phyloP scores from a whole-genome alignment of 352 stramenopile species.

The Phytophthora crassamura region DNA sequence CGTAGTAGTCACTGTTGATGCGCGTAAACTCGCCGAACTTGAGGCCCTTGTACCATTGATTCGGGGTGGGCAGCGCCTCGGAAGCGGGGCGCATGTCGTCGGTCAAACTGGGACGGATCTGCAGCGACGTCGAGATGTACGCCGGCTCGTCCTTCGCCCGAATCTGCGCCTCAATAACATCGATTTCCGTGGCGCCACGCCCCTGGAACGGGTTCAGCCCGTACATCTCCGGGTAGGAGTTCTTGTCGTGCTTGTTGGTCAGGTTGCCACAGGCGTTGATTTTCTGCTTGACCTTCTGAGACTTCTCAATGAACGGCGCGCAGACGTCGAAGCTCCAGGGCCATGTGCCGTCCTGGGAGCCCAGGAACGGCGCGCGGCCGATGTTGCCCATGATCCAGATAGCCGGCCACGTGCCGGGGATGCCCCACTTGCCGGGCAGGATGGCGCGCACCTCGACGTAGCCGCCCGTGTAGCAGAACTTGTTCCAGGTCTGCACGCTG shows the following conservation, averaged over 20 bases:
- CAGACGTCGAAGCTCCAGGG: constrained; percentile 97
- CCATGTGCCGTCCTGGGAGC: constrained; percentile 95
- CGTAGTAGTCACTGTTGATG: constrained; percentile 97
- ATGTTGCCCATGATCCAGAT: constrained; percentile 99
- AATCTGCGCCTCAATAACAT: constrained; percentile 94
- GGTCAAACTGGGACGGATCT: constrained; percentile 87
- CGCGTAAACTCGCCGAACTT: constrained; percentile 86
- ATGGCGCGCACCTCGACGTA: constrained; percentile 96
- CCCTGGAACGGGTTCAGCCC: constrained; percentile 92
- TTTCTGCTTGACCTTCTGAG: constrained; percentile 91
- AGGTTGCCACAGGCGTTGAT: constrained; percentile 95
- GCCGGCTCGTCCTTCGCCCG: constrained; percentile 87
- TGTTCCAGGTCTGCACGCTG: constrained; percentile 98
- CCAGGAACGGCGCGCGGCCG: constrained; percentile 94
- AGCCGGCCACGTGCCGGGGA: constrained; percentile 96
- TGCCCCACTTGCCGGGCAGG: constrained; percentile 94
- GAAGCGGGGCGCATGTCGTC: constrained; percentile 69
- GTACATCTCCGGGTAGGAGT: constrained; percentile 88
- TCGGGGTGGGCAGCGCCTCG: constrained; percentile 58
- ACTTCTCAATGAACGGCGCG: constrained; percentile 82
- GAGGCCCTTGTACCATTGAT: constrained; percentile 92
- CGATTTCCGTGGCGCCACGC: constrained; percentile 97
- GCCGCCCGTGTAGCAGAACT: constrained; percentile 99
- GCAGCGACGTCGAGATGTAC: constrained; percentile 94
- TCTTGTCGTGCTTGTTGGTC: constrained; percentile 93